Evolutionary conservation across 257 asterid genomes (phyloP), one percentile per base, ranked within the genome.

Genomic region (Echites panduratus): DNA sequence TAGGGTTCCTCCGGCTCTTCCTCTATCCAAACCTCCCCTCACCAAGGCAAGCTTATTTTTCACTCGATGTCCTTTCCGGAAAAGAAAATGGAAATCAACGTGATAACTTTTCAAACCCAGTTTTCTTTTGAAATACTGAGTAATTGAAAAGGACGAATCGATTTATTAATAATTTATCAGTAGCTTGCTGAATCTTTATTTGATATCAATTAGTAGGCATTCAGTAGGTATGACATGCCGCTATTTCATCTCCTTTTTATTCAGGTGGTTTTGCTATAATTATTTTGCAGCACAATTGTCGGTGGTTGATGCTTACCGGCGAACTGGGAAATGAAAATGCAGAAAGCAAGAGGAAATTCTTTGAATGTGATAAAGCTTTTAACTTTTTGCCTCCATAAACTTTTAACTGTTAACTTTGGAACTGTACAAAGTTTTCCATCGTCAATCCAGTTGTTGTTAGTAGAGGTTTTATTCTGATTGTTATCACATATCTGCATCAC

Each of bases 1-100:
- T 75, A 87, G 97, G 85, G 87, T 84, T 54, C 96, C 97, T 65
- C 82, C 88, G 22, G 85, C 87, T 52, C 70, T 91, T 66, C 86
- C 89, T 8, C 81, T 84, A 73, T 90, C 90, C 41, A 71, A 65
- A 5, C 89, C 97, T 79, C 90, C 89, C 2, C 58, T 89, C 76
- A 76, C 88, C 76, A 89, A 89, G 92, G 95, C 52, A 80, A 70
- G 13, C 58, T 67, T 53, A 53, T n/a, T 20, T 9, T n/a, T 53
- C 27, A n/a, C 2, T 20, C 12, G 66, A 27, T 27, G 10, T 58
- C 40, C 9, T 12, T 58, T 27, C 65, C 9, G 2, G 40, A 26
- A 4, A 58, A 2, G 65, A 58, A 58, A 58, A 58, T 7, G 40
- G 14, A 27, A 58, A 58, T 57, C 38, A 26, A 24, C 11, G 35